Percentiles rank a stretch among this genome's conserved stretches.
Evolutionary conservation across 306 rosid species (phyloP).

Genomic region (Leucaena leucocephala): DNA sequence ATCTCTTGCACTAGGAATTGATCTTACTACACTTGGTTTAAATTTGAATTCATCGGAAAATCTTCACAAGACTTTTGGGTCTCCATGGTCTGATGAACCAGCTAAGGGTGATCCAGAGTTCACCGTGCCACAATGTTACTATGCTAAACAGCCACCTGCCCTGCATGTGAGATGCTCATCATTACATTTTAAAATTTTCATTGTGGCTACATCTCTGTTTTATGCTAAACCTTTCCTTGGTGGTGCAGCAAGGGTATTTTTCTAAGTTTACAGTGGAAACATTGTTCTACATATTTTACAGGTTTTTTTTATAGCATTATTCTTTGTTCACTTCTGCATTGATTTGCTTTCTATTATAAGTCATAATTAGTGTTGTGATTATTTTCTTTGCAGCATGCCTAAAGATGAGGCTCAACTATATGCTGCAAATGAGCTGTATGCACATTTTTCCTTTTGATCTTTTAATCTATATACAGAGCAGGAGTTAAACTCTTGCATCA

Average conservation of each 20-base stretch:
- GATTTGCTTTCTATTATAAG: conserved; percentile 35
- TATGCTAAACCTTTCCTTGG: conserved; percentile 28
- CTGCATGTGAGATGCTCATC: conserved; percentile 61
- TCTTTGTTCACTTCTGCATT: conserved; percentile 12
- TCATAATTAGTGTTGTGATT: conserved; percentile 8
- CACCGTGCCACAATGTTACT: conserved; percentile 81
- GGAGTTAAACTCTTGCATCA: background rate
- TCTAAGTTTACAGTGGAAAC: conserved; percentile 78
- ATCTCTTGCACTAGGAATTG: conserved; percentile 96
- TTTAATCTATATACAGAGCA: background rate
- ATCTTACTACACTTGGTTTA: conserved; percentile 88
- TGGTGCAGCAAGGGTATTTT: conserved; percentile 78
- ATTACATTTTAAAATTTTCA: conserved; percentile 16
- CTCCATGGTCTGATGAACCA: conserved; percentile 98
- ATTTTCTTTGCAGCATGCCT: conserved; percentile 77
- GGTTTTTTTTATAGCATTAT: conserved; percentile 48
- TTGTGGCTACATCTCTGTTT: conserved; percentile 19
- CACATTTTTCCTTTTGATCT: background rate
- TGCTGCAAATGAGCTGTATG: conserved; percentile 95
- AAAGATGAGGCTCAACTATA: conserved; percentile 91
- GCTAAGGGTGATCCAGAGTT: conserved; percentile 96
- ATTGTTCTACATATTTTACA: conserved; percentile 91
- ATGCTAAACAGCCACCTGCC: conserved; percentile 76
- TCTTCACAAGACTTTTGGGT: conserved; percentile 94
- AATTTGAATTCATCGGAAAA: conserved; percentile 92